Percentiles rank a stretch among this genome's conserved stretches.
Evolutionary conservation across 176 grass and related monocot species (phyloP).

Genomic region (Juncus effusus): DNA sequence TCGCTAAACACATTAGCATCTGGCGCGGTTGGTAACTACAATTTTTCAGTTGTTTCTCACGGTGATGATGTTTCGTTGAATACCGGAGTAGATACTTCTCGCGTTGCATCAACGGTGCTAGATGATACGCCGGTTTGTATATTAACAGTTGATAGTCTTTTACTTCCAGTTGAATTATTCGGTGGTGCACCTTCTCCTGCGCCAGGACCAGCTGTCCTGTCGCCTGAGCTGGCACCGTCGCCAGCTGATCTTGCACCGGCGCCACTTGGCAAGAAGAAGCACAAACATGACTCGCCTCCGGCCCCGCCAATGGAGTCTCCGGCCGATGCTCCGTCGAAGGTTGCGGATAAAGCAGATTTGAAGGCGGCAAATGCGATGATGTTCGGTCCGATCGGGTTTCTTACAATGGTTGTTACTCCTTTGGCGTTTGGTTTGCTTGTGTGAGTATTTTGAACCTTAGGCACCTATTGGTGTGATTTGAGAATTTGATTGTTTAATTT

Average conservation of each 20-base stretch:
- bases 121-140: slow-evolving; percentile 68
- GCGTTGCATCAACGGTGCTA: slow-evolving; percentile 62
- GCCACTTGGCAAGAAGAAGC: slow-evolving; percentile 21
- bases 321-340: slow-evolving; percentile 31
- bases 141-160: slow-evolving; percentile 60
- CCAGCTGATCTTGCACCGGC: background rate
- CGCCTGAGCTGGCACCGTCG: slow-evolving; percentile 20
- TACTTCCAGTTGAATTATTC: slow-evolving; percentile 70
- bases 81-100: slow-evolving; percentile 61
- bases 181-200: slow-evolving; percentile 31
- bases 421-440: slow-evolving; percentile 29
- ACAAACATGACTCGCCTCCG: slow-evolving; percentile 31
- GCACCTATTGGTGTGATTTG: slow-evolving; percentile 1
- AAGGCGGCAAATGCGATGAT: slow-evolving; percentile 20
- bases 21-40: slow-evolving; percentile 34
- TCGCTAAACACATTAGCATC: slow-evolving; percentile 51
- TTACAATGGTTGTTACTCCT: slow-evolving; percentile 28
- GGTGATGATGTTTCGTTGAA: slow-evolving; percentile 71
- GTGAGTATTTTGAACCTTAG: slow-evolving; percentile 26
- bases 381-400: slow-evolving; percentile 1
- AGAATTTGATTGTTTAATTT: slow-evolving; percentile 17
- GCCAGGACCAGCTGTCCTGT: slow-evolving; percentile 26
- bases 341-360: slow-evolving; percentile 44
- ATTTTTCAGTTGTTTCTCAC: slow-evolving; percentile 41
- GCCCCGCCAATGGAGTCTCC: slow-evolving; percentile 29